These are phyloP conservation scores for Juglanconis sp. DNA, from an alignment of 2,329 filamentous ascomycete species.

Conservation along the genomic window DNA sequence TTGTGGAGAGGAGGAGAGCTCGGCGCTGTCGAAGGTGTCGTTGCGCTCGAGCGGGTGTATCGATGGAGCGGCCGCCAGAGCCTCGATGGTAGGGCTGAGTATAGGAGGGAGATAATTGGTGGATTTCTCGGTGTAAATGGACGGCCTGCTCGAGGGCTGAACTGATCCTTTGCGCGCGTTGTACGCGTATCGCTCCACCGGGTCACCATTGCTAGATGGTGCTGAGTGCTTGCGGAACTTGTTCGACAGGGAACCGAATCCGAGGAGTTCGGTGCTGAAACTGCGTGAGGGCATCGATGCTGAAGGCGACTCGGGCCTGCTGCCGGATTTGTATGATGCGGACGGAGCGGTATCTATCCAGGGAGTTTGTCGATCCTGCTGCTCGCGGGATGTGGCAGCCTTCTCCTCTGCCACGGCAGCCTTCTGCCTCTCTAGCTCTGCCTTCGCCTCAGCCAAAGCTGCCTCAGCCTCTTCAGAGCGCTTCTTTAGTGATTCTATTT, in stretches of 20 bases:
- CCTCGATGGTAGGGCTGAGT: conserved; percentile 49
- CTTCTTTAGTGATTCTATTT: conserved; percentile 60
- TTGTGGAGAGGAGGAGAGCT: conserved; percentile 58
- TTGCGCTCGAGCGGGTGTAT: conserved; percentile 44
- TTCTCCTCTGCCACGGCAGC: conserved; percentile 30
- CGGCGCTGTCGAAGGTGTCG: conserved; percentile 51
- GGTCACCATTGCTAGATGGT: conserved; percentile 48
- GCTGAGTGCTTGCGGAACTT: conserved; percentile 46
- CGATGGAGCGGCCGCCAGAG: conserved; percentile 37
- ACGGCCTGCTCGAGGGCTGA: conserved; percentile 42
- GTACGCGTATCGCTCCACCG: conserved; percentile 33
- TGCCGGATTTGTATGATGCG: conserved; percentile 42
- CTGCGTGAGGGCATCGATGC: conserved; percentile 47
- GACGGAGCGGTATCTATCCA: conserved; percentile 52
- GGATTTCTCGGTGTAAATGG: conserved; percentile 37
- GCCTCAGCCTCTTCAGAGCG: conserved; percentile 65
- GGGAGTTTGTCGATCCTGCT: conserved; percentile 38
- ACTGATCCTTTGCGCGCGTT: conserved; percentile 48
- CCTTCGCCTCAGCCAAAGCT: conserved; percentile 54
- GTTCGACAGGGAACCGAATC: conserved; percentile 39
- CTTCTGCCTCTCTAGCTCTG: conserved; percentile 50
- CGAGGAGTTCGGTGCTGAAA: conserved; percentile 53
- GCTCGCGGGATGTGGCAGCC: conserved; percentile 24
- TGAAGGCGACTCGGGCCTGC: conserved; percentile 53
- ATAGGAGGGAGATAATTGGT: conserved; percentile 30